Evolutionary conservation across 805 yeast genomes (phyloP).

Genomic region (Starmerella stellata): DNA sequence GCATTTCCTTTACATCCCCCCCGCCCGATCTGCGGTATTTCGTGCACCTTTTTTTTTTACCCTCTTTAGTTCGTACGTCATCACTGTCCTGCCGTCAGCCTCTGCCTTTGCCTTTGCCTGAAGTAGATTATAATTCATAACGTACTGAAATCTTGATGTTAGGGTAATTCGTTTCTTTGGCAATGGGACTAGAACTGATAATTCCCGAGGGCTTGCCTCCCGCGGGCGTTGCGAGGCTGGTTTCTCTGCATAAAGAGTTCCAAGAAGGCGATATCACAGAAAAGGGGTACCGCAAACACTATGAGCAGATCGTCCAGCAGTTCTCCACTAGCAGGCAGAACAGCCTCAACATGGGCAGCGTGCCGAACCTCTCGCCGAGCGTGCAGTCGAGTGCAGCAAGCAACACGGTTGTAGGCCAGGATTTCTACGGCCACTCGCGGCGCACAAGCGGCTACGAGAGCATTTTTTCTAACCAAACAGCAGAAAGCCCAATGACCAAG

Average conservation of each 20-base stretch:
- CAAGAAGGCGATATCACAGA: conserved; percentile 54
- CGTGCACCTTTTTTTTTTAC: no score
- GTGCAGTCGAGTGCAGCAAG: background rate
- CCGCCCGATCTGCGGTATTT: no score
- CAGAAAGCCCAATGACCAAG: conserved; percentile 6
- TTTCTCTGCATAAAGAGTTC: conserved; percentile 16
- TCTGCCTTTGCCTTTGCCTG: no score
- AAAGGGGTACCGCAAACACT: conserved; percentile 49
- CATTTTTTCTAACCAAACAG: conserved; percentile 7
- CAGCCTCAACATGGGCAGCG: conserved; percentile 8
- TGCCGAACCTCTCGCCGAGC: conserved; percentile 2
- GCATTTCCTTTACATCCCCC: no score
- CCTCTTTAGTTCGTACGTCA: no score
- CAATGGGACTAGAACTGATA: conserved; percentile 12
- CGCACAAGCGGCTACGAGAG: conserved; percentile 14
- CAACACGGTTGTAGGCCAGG: background rate
- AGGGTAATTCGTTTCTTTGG: background rate
- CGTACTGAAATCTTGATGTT: no score
- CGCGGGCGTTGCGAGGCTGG: conserved; percentile 16
- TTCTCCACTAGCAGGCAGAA: conserved; percentile 5
- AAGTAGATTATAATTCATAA: no score
- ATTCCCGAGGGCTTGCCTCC: conserved; percentile 20
- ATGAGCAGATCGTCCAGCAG: conserved; percentile 27
- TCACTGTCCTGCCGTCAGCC: no score
- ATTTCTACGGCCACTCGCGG: conserved; percentile 10